Evolutionary conservation across 108 stramenopile genomes (phyloP).

Genomic region (Cylindrotheca closterium): DNA sequence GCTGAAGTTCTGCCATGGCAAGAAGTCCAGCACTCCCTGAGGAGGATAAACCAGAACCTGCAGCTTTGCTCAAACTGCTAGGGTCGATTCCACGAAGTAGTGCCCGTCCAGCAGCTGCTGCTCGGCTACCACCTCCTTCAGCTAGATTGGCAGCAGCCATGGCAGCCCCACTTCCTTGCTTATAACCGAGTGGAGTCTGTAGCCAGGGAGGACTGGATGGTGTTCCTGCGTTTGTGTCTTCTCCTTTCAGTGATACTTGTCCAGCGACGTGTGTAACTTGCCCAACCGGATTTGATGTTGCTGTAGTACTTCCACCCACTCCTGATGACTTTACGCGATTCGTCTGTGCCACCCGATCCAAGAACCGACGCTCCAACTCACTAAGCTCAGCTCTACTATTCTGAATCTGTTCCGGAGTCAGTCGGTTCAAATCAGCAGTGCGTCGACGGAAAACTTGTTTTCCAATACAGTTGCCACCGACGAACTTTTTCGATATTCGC

Average conservation of each 20-base stretch:
- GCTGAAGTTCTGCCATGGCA: slow-evolving; percentile 52
- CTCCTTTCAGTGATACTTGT: neutral
- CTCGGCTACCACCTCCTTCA: slow-evolving; percentile 44
- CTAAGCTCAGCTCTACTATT: slow-evolving; percentile 74
- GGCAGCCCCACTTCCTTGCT: slow-evolving; percentile 45
- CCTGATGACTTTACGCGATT: slow-evolving; percentile 83
- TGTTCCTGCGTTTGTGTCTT: neutral
- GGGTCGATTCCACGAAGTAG: slow-evolving; percentile 40
- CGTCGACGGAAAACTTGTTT: slow-evolving; percentile 93
- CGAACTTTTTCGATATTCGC: slow-evolving; percentile 99
- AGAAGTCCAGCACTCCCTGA: slow-evolving; percentile 35
- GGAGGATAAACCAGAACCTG: slow-evolving; percentile 1
- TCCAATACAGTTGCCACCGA: slow-evolving; percentile 94
- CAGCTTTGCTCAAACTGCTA: slow-evolving; percentile 3
- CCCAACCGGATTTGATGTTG: neutral
- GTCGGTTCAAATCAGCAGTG: slow-evolving; percentile 83
- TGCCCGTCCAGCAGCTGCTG: slow-evolving; percentile 73
- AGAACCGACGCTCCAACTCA: slow-evolving; percentile 88
- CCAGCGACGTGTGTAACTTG: neutral
- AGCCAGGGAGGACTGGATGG: slow-evolving; percentile 53
- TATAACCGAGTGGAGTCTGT: slow-evolving; percentile 54
- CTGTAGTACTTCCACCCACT: slow-evolving; percentile 13
- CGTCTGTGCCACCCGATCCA: slow-evolving; percentile 92
- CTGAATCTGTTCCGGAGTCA: slow-evolving; percentile 89
- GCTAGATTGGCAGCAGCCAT: slow-evolving; percentile 40